Base-by-base conservation (phyloP, 2,329 filamentous ascomycete species). In the Nothophoma quercina region DNA sequence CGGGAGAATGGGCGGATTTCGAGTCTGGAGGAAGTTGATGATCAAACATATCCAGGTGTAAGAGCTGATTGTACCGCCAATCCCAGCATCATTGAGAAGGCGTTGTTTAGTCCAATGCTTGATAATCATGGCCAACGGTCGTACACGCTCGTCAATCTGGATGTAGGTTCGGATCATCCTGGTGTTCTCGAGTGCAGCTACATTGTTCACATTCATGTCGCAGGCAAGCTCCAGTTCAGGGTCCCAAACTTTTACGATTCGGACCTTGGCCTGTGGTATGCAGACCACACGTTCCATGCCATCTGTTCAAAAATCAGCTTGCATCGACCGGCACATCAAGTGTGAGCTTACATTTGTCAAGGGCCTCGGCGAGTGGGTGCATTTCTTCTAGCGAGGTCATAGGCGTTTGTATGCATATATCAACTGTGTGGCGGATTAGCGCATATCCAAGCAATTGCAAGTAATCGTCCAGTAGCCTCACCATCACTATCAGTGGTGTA, bases 31-130 rank as follows among this genome's bases (percentile, higher is more conserved):
- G 69, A 98, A 99, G 63, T 92, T 96, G 71, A 99, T 89, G 62
- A 98, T 96, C 82, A 99, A 86, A 75, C 95, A 99, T 71, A 98
- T 98, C 95, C 95, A 99, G 18, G 95, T 97, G 72, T 99, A 99
- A 15, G 95, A 99, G 75, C 93, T 98, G 55, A 99, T 82, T 6
- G 95, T 99, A 51, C 91, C 93, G 58, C 95, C 71, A 92, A 91
- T 52, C 90, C 95, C 93, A 72, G 95, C 95, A 79, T 99, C 95
- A 70, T 99, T 99, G 64, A 99, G 82, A 66, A 96, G 88, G 73
- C 95, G 87, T 74, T 85, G 85, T 76, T 95, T 91, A 49, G 95
- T 96, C 95, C 95, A 99, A 78, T 98, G 85, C 75, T 99, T 99
- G 77, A 99, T 85, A 55, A 96, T 90, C 91, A 99, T 98, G 13